A percentile compares a stretch with the other conserved stretches of the same genome.
phyloP scores from a whole-genome alignment of 306 rosid species.

The Alnus glutinosa region DNA sequence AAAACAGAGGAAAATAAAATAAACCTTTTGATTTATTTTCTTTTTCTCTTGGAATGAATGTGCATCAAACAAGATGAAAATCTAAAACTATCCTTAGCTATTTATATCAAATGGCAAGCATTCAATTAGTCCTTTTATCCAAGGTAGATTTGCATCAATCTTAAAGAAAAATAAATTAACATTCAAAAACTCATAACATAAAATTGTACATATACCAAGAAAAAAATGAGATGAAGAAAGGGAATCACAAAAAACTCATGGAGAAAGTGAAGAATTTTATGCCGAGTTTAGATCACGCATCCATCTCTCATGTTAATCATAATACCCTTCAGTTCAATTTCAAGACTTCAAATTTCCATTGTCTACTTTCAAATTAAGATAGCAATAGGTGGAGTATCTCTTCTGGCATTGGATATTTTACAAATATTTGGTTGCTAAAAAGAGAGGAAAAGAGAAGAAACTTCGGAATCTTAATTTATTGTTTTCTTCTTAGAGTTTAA shows the following conservation, averaged over 20 bases:
- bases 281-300: neutral
- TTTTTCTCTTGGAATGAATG: too few species aligned
- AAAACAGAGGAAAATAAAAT: neutral
- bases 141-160: neutral
- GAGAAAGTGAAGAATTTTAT: neutral
- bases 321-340: neutral
- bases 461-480: neutral
- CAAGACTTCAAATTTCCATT: neutral
- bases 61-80: too few species aligned
- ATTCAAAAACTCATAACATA: neutral
- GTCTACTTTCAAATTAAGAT: neutral
- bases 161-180: conserved; percentile 9
- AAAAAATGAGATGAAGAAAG: neutral
- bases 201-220: neutral
- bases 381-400: neutral
- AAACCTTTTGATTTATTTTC: neutral
- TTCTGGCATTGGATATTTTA: neutral
- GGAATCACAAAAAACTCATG: too few species aligned
- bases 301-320: neutral
- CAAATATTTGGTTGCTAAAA: neutral
- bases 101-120: neutral
- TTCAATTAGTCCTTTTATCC: neutral
- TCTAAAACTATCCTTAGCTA: too few species aligned
- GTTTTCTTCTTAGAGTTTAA: neutral
- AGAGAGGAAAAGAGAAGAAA: neutral